Evolutionary conservation across 2,329 filamentous ascomycete genomes (phyloP).

Genomic region (Keithomyces neogunnii): DNA sequence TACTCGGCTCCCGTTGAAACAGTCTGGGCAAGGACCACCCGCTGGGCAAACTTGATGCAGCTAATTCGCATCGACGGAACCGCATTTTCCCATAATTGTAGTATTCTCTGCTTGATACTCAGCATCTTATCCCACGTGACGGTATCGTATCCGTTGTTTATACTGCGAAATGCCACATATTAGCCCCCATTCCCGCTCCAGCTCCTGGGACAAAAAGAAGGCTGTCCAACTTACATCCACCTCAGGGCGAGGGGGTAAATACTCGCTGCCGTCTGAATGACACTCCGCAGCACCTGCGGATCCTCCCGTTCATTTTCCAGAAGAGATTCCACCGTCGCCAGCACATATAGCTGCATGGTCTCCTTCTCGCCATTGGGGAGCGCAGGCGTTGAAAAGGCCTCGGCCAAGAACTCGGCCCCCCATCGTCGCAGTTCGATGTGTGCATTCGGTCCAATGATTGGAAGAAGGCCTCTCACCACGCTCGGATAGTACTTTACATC

Average conservation of each 20-base stretch:
- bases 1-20: slow-evolving; percentile 74
- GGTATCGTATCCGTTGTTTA: slow-evolving; percentile 75
- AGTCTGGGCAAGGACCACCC: slow-evolving; percentile 86
- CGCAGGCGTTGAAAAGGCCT: slow-evolving; percentile 90
- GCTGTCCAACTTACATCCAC: slow-evolving; percentile 76
- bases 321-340: slow-evolving; percentile 67
- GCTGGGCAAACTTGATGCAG: slow-evolving; percentile 95
- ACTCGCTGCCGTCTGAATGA: slow-evolving; percentile 82
- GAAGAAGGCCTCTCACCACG: slow-evolving; percentile 87
- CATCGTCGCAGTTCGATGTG: slow-evolving; percentile 81
- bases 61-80: slow-evolving; percentile 73
- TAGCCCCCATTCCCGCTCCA: not conserved
- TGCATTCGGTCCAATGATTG: slow-evolving; percentile 71
- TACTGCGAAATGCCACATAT: slow-evolving; percentile 42
- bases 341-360: slow-evolving; percentile 64
- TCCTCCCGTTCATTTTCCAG: slow-evolving; percentile 69
- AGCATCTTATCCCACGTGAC: slow-evolving; percentile 82
- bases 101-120: slow-evolving; percentile 79
- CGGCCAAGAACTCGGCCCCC: slow-evolving; percentile 91
- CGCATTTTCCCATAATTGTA: slow-evolving; percentile 80
- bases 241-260: slow-evolving; percentile 87
- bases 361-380: slow-evolving; percentile 72
- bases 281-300: slow-evolving; percentile 70
- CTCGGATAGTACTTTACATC: slow-evolving; percentile 85
- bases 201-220: not conserved